A percentile compares a stretch with the other conserved stretches of the same genome.
These are phyloP conservation scores for Protomyces inundatus DNA, from an alignment of 1,139 yeast species.

Conservation along the genomic window DNA sequence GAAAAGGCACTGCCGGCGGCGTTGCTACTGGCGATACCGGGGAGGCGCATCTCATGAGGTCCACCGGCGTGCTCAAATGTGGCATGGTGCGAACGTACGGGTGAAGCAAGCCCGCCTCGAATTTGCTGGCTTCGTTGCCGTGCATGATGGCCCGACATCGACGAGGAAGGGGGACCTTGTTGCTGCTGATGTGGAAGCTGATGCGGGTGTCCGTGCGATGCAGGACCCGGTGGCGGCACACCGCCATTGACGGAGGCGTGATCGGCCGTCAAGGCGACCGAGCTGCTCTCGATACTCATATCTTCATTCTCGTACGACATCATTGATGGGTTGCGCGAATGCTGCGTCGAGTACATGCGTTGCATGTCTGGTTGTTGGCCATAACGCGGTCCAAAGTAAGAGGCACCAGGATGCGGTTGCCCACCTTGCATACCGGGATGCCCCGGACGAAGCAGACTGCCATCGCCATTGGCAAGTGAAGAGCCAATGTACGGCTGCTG, in stretches of 20 bases:
- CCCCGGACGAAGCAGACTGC: background rate
- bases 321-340: slow-evolving; percentile 23
- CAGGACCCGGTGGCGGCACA: slow-evolving; percentile 3
- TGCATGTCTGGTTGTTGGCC: slow-evolving; percentile 25
- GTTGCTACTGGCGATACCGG: background rate
- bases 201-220: background rate
- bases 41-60: background rate
- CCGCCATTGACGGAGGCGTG: slow-evolving; percentile 4
- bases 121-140: background rate
- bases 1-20: background rate
- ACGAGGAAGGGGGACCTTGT: background rate
- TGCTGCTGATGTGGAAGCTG: background rate
- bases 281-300: slow-evolving; percentile 8
- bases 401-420: background rate
- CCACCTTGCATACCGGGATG: background rate
- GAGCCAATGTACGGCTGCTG: slow-evolving; percentile 4
- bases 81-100: background rate
- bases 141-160: background rate
- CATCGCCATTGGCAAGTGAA: background rate
- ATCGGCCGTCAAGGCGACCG: slow-evolving; percentile 9
- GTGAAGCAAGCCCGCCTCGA: background rate
- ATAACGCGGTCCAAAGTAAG: slow-evolving; percentile 7
- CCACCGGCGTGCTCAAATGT: background rate
- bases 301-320: slow-evolving; percentile 23
- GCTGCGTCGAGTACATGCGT: slow-evolving; percentile 11